Evolutionary conservation across 2,329 filamentous ascomycete species (phyloP).

Genomic region (Fusarium equiseti): DNA sequence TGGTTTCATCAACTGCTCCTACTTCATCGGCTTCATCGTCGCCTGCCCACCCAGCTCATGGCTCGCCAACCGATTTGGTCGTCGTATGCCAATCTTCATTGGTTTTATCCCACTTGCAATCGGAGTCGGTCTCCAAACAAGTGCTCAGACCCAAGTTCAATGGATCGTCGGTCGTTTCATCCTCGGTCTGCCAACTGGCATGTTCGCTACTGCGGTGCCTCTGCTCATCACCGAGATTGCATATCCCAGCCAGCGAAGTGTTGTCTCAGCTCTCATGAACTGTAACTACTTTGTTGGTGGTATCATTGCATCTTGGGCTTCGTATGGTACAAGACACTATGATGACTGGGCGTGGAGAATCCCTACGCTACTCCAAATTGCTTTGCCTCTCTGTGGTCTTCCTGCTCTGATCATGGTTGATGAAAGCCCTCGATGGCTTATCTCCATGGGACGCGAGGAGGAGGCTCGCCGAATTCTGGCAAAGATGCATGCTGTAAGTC

Average conservation of each 20-base stretch:
- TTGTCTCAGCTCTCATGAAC: slow-evolving; percentile 17
- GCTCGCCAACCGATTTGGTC: slow-evolving; percentile 21
- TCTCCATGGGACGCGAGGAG: neutral
- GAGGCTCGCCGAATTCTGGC: neutral
- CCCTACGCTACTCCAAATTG: slow-evolving; percentile 6
- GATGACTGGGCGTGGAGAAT: slow-evolving; percentile 22
- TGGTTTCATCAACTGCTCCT: slow-evolving; percentile 19
- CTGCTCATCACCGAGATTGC: slow-evolving; percentile 20
- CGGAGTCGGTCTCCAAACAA: slow-evolving; percentile 6
- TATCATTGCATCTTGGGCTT: slow-evolving; percentile 23
- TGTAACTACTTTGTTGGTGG: slow-evolving; percentile 21
- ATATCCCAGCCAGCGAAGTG: slow-evolving; percentile 9
- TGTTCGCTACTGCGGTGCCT: slow-evolving; percentile 18
- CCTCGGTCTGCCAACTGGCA: slow-evolving; percentile 11
- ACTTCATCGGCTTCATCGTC: slow-evolving; percentile 18
- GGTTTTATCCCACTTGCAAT: slow-evolving; percentile 9
- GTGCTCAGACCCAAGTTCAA: slow-evolving; percentile 7
- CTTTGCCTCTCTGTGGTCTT: slow-evolving; percentile 1
- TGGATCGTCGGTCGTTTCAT: slow-evolving; percentile 22
- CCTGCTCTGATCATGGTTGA: slow-evolving; percentile 14
- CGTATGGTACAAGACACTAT: slow-evolving; percentile 14
- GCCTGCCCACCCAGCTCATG: slow-evolving; percentile 14
- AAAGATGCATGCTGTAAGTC: slow-evolving; percentile 15
- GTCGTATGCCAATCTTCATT: slow-evolving; percentile 4
- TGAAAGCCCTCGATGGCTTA: slow-evolving; percentile 16